Evolutionary conservation across 768 basidiomycete genomes (phyloP), one percentile per base, ranked within the genome.

Genomic region (Leucosporidium creatinivorum): DNA sequence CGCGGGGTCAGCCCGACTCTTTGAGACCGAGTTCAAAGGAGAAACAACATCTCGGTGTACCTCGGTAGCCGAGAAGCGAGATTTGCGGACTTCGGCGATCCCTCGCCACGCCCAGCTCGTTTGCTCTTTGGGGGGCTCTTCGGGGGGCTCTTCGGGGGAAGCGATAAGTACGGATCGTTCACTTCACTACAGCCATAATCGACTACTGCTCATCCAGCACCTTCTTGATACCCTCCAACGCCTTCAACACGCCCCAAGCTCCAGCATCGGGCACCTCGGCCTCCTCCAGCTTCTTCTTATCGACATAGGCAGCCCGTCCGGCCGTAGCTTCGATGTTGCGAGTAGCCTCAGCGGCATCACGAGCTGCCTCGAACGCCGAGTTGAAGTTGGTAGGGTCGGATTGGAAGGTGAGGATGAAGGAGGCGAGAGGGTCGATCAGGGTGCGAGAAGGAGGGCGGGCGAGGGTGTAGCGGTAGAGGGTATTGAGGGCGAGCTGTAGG

Each of bases 361-460:
- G 63, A 7, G 77, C 79, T 2, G 75, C 77, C 10, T 75, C 65
- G 30, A 79, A 77, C 0, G 80, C 76, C 0, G 58, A 66, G 15
- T 68, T 60, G 5, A 80, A 71, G 57, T 73, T 69, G 33, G 49
- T 15, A 13, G 76, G 74, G 15, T 55, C 31, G 10, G 73, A 63
- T 13, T 75, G 67, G 55, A 78, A 75, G 23, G 76, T 69, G 17
- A 75, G 67, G 60, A 77, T 76, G 74, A 80, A 81, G 25, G 79
- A 76, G 48, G 79, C 77, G 49, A 81, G 76, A 1, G 80, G 80
- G 70, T 81, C 80, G 58, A 81, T 75, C 48, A 81, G 75, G 5
- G 80, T 81, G 63, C 80, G 75, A 0, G 78, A 79, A 25, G 80
- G 80, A 13, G 75, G 76, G 64, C 80, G 74, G 17, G 80, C 80